Conservation (phyloP, 1,284 basidiomycete species). For the Heterobasidion parviporum region DNA sequence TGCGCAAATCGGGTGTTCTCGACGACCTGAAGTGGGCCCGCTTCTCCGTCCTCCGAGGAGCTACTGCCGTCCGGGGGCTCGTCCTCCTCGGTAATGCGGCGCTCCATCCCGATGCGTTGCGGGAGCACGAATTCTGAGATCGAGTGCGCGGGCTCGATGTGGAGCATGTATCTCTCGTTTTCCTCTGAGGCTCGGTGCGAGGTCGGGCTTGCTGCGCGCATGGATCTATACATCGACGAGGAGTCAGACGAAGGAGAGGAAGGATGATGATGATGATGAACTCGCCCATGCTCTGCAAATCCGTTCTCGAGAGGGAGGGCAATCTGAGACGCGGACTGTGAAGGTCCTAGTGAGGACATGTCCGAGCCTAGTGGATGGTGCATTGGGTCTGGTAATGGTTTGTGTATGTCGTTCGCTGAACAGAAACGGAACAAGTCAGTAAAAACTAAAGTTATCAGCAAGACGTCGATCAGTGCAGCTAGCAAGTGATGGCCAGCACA, state of each 20-base stretch:
- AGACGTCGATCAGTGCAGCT: too few species aligned
- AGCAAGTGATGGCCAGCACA: too few species aligned
- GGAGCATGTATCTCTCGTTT: conserved; percentile 10
- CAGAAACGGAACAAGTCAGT: not conserved
- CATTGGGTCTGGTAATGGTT: not conserved
- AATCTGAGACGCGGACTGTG: conserved; percentile 37
- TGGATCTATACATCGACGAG: not conserved
- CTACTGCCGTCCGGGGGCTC: conserved; percentile 14
- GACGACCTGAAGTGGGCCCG: conserved; percentile 33
- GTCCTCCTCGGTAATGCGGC: conserved; percentile 36
- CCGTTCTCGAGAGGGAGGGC: conserved; percentile 7
- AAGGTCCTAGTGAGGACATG: conserved; percentile 30
- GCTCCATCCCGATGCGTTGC: conserved; percentile 6
- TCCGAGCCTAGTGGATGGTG: conserved; percentile 18
- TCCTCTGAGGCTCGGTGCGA: not conserved
- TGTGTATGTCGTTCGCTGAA: not conserved
- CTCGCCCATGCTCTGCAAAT: conserved; percentile 3
- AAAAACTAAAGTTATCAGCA: not conserved
- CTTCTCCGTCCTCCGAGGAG: conserved; percentile 13
- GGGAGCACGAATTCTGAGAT: conserved; percentile 38
- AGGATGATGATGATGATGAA: conserved; percentile 26
- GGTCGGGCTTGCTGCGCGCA: conserved; percentile 6
- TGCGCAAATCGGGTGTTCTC: conserved; percentile 50
- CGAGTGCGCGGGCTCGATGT: conserved; percentile 50
- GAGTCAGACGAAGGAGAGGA: conserved; percentile 43